A percentile compares a stretch with the other conserved stretches of the same genome.
Evolutionary conservation across 768 basidiomycete genomes (phyloP).

Genomic region (Boletus rufocinnamomeus): DNA sequence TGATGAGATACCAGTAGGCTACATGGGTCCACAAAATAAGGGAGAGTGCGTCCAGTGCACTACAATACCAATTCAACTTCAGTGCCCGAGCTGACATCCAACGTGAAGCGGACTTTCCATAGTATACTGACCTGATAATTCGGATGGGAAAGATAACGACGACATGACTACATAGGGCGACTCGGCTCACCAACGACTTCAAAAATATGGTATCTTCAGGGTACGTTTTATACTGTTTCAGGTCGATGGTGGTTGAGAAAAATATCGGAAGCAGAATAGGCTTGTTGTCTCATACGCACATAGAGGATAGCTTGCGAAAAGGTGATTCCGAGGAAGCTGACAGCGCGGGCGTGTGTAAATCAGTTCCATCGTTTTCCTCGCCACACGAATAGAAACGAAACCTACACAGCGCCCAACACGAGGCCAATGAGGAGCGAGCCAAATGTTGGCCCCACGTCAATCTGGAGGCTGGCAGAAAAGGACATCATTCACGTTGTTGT

Average conservation of each 20-base stretch:
- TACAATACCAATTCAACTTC: background rate
- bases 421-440: background rate
- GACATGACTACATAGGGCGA: background rate
- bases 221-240: background rate
- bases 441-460: background rate
- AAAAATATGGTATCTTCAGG: background rate
- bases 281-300: background rate
- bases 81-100: background rate
- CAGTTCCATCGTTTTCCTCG: background rate
- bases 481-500: too few relatives aligned
- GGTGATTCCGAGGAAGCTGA: background rate
- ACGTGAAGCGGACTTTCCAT: background rate
- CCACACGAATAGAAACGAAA: background rate
- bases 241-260: background rate
- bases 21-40: background rate
- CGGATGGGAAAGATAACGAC: too few relatives aligned
- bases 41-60: background rate
- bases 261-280: background rate
- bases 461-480: too few relatives aligned
- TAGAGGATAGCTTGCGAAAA: background rate
- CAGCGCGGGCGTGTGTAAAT: background rate
- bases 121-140: background rate
- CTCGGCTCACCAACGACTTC: background rate
- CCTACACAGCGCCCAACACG: background rate
- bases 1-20: background rate